Percentiles rank a stretch among this genome's conserved stretches.
phyloP scores from a whole-genome alignment of 345 rosid species.

The Viola odorata region DNA sequence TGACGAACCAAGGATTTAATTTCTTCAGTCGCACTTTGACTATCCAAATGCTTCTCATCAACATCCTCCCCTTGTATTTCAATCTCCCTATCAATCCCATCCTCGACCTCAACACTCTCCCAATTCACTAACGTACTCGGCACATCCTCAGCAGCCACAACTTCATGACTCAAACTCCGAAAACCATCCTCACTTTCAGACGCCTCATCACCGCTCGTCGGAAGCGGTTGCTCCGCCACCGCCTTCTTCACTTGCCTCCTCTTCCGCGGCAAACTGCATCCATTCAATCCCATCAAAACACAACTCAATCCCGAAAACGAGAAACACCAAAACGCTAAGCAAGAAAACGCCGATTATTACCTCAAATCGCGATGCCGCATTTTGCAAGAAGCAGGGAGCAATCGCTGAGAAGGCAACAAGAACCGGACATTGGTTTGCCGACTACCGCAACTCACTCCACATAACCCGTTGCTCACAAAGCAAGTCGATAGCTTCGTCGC shows the following conservation, averaged over 20 bases:
- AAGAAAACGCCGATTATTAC: constrained; percentile 19
- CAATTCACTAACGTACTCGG: background rate
- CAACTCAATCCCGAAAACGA: background rate
- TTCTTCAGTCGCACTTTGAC: constrained; percentile 30
- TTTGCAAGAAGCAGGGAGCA: constrained; percentile 61
- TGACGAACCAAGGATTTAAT: constrained; percentile 44
- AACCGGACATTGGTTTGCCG: constrained; percentile 24
- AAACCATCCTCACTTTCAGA: constrained; percentile 30
- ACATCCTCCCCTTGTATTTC: background rate
- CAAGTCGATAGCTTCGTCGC: constrained; percentile 54
- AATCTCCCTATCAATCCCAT: background rate
- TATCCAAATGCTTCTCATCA: constrained; percentile 21
- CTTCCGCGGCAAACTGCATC: constrained; percentile 37
- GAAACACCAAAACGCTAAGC: background rate
- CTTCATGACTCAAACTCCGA: constrained; percentile 18
- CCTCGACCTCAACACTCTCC: constrained; percentile 1
- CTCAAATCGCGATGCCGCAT: constrained; percentile 58
- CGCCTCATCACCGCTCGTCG: constrained; percentile 34
- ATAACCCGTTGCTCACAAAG: constrained; percentile 37
- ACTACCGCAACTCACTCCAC: background rate
- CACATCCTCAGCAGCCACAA: background rate
- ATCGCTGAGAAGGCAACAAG: constrained; percentile 37
- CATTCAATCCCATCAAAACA: background rate
- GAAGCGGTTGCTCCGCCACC: constrained; percentile 35
- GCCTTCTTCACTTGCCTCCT: constrained; percentile 51